Evolutionary conservation across 2,329 filamentous ascomycete species (phyloP), one percentile per base, ranked within the genome.

Genomic region (Trichophyton benhamiae): DNA sequence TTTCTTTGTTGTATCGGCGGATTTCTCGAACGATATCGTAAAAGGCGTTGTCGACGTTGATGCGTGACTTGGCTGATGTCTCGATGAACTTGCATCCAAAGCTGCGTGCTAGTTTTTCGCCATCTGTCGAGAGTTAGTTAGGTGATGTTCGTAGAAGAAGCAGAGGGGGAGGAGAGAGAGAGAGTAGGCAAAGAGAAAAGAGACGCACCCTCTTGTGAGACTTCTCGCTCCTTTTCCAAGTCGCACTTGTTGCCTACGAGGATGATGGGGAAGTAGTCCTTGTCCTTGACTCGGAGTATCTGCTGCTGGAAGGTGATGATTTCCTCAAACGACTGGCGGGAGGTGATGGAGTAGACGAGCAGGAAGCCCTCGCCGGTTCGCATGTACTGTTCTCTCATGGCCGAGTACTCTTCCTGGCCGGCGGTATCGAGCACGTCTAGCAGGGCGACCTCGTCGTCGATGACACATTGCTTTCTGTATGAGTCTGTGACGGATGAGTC

Each of bases 241-340:
- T 99, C 94, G 79, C 92, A 96, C 83, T 99, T 99, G 42, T 99
- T 99, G 69, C 91, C 94, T 48, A 97, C 94, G 53, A 99, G 89
- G 62, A 97, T 96, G 81, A 99, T 97, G 69, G 94, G 94, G 81
- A 99, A 99, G 76, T 96, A 96, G 78, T 99, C 94, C 84, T 96
- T 97, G 80, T 97, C 94, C 83, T 99, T 99, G 70, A 99, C 94
- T 69, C 94, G 82, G 68, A 99, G 82, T 74, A 99, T 99, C 78
- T 99, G 94, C 81, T 97, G 91, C 78, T 97, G 91, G 79, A 97
- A 97, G 57, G 91, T 96, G 78, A 91, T 88, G 76, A 99, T 97
- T 80, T 99, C 94, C 75, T 99, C 92, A 72, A 96, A 97, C 71
- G 89, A 95, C 78, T 96, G 91, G 72, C 91, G 85, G 72, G 92